phyloP scores from a whole-genome alignment of 768 basidiomycete genomes.

The Auricularia cornea region DNA sequence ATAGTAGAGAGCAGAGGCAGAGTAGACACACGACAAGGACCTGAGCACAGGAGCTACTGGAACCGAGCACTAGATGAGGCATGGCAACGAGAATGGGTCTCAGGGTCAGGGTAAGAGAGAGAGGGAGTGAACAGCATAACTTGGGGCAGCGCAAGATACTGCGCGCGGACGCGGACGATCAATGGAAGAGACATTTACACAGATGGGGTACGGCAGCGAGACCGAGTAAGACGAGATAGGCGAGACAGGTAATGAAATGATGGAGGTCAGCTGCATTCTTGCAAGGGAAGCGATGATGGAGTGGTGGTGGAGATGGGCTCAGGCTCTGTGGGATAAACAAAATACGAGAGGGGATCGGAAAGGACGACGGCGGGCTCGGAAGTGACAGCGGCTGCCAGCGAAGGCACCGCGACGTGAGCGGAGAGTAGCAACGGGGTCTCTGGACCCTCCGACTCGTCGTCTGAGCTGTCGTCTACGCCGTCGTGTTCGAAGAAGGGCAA shows the following conservation, averaged over 20 bases:
- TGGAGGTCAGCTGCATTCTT: neutral
- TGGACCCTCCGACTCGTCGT: slow-evolving; percentile 53
- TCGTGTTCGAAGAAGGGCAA: slow-evolving; percentile 67
- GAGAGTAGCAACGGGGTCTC: slow-evolving; percentile 32
- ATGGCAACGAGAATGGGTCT: neutral
- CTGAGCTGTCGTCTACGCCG: slow-evolving; percentile 37
- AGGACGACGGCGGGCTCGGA: neutral
- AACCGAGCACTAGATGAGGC: neutral
- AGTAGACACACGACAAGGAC: too few relatives aligned
- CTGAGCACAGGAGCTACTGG: too few relatives aligned
- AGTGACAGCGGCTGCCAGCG: neutral
- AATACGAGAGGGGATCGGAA: slow-evolving; percentile 2
- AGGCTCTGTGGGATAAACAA: slow-evolving; percentile 2
- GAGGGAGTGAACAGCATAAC: neutral
- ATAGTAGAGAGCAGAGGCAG: too few relatives aligned
- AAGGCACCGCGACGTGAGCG: neutral
- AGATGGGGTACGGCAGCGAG: neutral
- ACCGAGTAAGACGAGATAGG: neutral
- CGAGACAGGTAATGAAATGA: neutral
- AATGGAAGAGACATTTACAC: neutral
- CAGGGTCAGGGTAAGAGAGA: neutral
- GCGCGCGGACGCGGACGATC: neutral
- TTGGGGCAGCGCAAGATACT: neutral
- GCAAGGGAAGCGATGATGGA: neutral
- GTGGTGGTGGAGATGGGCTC: neutral